phyloP scores from a whole-genome alignment of 2,329 filamentous ascomycete genomes.

The Teratosphaeria viscida region DNA sequence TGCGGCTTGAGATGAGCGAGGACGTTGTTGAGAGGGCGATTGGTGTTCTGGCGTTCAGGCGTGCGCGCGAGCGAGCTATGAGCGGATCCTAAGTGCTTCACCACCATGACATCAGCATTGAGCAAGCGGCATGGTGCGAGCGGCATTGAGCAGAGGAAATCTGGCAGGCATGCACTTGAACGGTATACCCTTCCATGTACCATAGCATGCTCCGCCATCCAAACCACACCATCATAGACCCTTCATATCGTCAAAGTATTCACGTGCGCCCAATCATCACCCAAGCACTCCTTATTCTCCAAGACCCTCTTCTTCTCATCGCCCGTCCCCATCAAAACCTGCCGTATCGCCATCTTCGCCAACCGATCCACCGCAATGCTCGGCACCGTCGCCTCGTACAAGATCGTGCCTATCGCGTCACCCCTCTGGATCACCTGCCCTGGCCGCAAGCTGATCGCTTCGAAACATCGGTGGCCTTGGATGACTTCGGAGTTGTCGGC shows the following conservation, averaged over 20 bases:
- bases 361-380: constrained; percentile 23
- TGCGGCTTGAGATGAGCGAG: neutral
- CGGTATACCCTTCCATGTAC: neutral
- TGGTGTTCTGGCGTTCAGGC: neutral
- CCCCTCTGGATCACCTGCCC: constrained; percentile 22
- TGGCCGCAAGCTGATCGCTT: constrained; percentile 24
- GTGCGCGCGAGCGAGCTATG: neutral
- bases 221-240: neutral
- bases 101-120: neutral
- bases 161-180: neutral
- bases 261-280: constrained; percentile 26
- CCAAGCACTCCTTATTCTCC: constrained; percentile 27
- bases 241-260: constrained; percentile 16
- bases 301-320: constrained; percentile 22
- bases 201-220: neutral
- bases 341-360: constrained; percentile 21
- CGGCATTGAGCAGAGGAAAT: neutral
- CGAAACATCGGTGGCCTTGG: constrained; percentile 24
- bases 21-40: neutral
- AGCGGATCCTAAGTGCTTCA: neutral
- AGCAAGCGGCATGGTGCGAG: neutral
- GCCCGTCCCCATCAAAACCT: constrained; percentile 19
- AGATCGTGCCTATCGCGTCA: constrained; percentile 21
- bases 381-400: constrained; percentile 20
- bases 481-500: constrained; percentile 19